These are phyloP conservation scores for Baorangia bicolor DNA, from an alignment of 768 basidiomycete species.

Conservation along the genomic window DNA sequence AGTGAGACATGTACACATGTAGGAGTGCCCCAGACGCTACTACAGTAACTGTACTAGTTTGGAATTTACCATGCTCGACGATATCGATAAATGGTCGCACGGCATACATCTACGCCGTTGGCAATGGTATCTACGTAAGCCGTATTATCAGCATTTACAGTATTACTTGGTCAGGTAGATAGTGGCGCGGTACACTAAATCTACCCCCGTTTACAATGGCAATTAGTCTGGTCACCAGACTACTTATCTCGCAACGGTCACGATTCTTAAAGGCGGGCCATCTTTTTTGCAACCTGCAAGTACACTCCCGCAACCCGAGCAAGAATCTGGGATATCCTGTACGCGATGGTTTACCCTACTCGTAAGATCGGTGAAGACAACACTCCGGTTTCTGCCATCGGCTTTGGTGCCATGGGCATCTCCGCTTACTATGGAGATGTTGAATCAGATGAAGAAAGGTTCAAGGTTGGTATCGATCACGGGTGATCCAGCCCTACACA, in stretches of 20 bases:
- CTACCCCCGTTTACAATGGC: too few relatives aligned
- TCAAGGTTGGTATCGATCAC: conserved; percentile 41
- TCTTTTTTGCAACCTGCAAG: background rate
- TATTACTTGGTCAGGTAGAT: too few relatives aligned
- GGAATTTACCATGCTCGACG: background rate
- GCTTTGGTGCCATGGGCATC: conserved; percentile 63
- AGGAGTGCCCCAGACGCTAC: background rate
- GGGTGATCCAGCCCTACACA: too few relatives aligned
- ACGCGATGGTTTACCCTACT: conserved; percentile 29
- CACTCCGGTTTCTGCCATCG: conserved; percentile 44
- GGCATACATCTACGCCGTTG: too few relatives aligned
- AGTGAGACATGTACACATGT: background rate
- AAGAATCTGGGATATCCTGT: background rate
- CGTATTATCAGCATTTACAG: background rate
- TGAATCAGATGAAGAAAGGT: conserved; percentile 54
- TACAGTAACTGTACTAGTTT: background rate
- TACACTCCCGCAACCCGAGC: background rate
- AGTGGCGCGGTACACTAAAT: too few relatives aligned
- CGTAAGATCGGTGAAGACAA: conserved; percentile 44
- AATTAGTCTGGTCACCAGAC: too few relatives aligned
- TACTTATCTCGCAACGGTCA: background rate
- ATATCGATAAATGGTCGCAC: too few relatives aligned
- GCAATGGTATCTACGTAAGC: background rate
- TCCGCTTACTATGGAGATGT: conserved; percentile 47
- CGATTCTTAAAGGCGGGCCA: background rate